Percentiles rank a stretch among this genome's conserved stretches.
phyloP scores from a whole-genome alignment of 805 yeast species.

The Debaryomyces prosopidis region DNA sequence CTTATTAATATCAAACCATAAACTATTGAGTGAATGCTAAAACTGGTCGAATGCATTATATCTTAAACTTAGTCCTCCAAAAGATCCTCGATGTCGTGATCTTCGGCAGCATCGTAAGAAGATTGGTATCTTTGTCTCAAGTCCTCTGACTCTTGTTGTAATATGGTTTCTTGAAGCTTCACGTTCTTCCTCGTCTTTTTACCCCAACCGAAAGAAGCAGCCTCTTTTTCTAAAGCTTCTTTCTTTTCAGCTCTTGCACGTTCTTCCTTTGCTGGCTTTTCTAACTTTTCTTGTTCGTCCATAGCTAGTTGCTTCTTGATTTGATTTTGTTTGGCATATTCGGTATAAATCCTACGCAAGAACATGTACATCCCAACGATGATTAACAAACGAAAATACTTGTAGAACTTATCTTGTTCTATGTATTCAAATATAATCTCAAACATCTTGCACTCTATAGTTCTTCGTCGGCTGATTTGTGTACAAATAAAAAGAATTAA shows the following conservation, averaged over 20 bases:
- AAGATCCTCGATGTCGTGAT: constrained; percentile 68
- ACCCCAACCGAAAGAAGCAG: constrained; percentile 74
- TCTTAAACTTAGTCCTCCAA: constrained; percentile 50
- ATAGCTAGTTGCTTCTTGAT: constrained; percentile 44
- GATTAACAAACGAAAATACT: constrained; percentile 47
- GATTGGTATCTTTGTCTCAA: constrained; percentile 45
- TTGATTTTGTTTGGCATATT: constrained; percentile 58
- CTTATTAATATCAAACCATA: no score
- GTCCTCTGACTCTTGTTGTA: constrained; percentile 46
- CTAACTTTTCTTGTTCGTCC: constrained; percentile 45
- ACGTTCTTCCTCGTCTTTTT: constrained; percentile 65
- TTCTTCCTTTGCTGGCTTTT: constrained; percentile 35
- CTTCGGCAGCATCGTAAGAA: constrained; percentile 51
- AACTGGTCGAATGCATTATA: neutral
- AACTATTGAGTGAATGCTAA: no score
- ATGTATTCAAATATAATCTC: constrained; percentile 36
- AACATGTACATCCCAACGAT: constrained; percentile 65
- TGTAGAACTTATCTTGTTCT: constrained; percentile 42
- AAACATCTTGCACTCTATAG: constrained; percentile 14
- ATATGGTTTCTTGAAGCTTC: constrained; percentile 52
- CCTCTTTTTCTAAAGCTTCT: constrained; percentile 33
- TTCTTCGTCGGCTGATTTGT: neutral
- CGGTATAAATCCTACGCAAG: constrained; percentile 55
- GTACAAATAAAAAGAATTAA: neutral
- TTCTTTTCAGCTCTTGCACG: constrained; percentile 34